Conservation (phyloP, 371 early-diverging fungal species). For the Dichotomocladium elegans region DNA sequence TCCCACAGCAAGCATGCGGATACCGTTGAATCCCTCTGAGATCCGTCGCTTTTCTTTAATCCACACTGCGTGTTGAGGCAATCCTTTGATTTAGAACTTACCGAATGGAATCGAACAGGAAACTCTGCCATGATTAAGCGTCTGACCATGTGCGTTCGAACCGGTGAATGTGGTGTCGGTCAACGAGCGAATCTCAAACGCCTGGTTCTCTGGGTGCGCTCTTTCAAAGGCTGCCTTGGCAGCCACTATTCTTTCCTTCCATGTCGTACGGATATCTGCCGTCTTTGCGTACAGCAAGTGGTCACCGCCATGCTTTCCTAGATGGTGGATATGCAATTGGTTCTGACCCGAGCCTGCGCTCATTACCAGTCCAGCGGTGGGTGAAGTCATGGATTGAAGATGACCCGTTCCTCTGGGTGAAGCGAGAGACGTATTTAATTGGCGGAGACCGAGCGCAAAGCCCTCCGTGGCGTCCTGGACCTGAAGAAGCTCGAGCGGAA, state of each 20-base stretch:
- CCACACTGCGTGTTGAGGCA: neutral
- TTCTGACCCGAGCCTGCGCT: neutral
- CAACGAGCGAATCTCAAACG: conserved; percentile 53
- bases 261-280: conserved; percentile 62
- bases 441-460: conserved; percentile 23
- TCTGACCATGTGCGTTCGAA: conserved; percentile 6
- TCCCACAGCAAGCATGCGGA: conserved; percentile 70
- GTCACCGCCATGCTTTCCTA: conserved; percentile 66
- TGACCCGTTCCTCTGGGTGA: neutral
- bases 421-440: conserved; percentile 5
- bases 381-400: conserved; percentile 1
- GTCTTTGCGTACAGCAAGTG: conserved; percentile 67
- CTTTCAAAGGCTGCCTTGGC: conserved; percentile 50
- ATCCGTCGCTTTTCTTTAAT: neutral
- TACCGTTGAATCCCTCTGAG: conserved; percentile 35
- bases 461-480: conserved; percentile 38
- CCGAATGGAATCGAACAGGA: conserved; percentile 64
- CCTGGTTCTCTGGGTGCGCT: conserved; percentile 34
- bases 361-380: neutral
- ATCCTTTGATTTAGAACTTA: conserved; percentile 11
- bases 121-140: conserved; percentile 39
- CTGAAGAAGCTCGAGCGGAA: conserved; percentile 52
- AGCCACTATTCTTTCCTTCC: conserved; percentile 77
- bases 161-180: conserved; percentile 22
- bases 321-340: conserved; percentile 48